Percentiles rank a stretch among this genome's conserved stretches.
phyloP scores from a whole-genome alignment of 1,284 basidiomycete species.

The Cystobasidium sp. region DNA sequence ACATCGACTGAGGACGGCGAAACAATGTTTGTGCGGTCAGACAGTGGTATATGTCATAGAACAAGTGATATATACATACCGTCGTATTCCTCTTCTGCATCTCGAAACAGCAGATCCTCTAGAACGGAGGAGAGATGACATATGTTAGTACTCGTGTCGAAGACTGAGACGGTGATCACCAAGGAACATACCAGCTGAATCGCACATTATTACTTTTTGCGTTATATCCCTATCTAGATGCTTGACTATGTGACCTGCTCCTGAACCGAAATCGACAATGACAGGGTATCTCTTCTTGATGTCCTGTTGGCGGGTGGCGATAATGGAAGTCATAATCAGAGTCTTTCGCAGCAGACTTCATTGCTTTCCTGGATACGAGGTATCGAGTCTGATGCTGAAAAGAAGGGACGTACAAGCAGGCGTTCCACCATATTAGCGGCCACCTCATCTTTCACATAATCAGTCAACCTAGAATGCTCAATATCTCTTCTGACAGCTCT shows the following conservation, averaged over 20 bases:
- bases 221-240: slow-evolving; percentile 75
- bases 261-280: slow-evolving; percentile 88
- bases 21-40: slow-evolving; percentile 1
- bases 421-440: slow-evolving; percentile 89
- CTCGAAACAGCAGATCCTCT: slow-evolving; percentile 72
- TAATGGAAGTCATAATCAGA: background rate
- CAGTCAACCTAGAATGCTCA: slow-evolving; percentile 73
- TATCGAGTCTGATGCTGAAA: background rate
- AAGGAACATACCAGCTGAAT: slow-evolving; percentile 72
- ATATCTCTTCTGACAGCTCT: slow-evolving; percentile 67
- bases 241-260: slow-evolving; percentile 89
- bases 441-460: slow-evolving; percentile 89
- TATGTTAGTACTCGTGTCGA: background rate
- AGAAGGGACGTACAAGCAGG: slow-evolving; percentile 65
- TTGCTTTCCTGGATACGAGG: background rate
- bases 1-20: slow-evolving; percentile 65
- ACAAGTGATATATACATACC: slow-evolving; percentile 60
- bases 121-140: slow-evolving; percentile 22
- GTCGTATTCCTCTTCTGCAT: slow-evolving; percentile 74
- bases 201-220: slow-evolving; percentile 80
- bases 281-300: slow-evolving; percentile 81
- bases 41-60: background rate
- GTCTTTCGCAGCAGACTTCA: background rate
- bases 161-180: background rate
- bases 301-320: slow-evolving; percentile 67